Base-by-base conservation (phyloP, 176 grass and related monocot species). In the bread wheat (Triticum aestivum) region DNA sequence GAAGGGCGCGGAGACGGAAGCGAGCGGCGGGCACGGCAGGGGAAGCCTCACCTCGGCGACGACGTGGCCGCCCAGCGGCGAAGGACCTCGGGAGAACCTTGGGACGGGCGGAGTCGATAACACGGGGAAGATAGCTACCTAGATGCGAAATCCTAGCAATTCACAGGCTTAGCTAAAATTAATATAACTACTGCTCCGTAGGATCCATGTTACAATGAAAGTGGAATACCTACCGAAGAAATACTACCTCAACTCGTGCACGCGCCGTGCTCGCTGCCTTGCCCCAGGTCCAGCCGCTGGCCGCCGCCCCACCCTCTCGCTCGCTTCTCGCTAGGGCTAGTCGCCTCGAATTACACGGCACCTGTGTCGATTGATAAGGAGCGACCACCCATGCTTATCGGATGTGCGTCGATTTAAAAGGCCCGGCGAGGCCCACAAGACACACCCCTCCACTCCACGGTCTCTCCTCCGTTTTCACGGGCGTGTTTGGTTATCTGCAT, bases 101-200 rank as follows among this genome's bases (percentile, higher is more conserved):
- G 23, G 73, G 27, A 32, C 17, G 44, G 26, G 26, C 44, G 3
- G 20, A 75, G 44, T 45, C 24, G 73, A 52, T 49, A 74, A 11
- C 69, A 44, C 69, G 71, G 45, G 44, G 73, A 8, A 51, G 29
- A 10, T 26, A 75, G 44, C 71, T 32, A 32, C 32, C 32, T 42
- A 74, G 71, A 74, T 74, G 71, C 71, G 71, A 74, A 74, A 74
- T 74, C 71, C 71, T 74, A 74, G 41, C 71, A 74, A 49, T 74
- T 13, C 71, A 73, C 11, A 9, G 71, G 39, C 44, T 15, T 73
- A 44, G 41, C n/a, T 42, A 29, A 29, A 49, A 74, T 74, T 27
- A 74, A 47, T 44, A 73, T 54, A 54, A 45, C 39, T 73, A 27
- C 12, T 23, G 7, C 41, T 44, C 41, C 45, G 39, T 26, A 47